phyloP scores from a whole-genome alignment of 805 yeast species.

The Wickerhamomyces silvicola region DNA sequence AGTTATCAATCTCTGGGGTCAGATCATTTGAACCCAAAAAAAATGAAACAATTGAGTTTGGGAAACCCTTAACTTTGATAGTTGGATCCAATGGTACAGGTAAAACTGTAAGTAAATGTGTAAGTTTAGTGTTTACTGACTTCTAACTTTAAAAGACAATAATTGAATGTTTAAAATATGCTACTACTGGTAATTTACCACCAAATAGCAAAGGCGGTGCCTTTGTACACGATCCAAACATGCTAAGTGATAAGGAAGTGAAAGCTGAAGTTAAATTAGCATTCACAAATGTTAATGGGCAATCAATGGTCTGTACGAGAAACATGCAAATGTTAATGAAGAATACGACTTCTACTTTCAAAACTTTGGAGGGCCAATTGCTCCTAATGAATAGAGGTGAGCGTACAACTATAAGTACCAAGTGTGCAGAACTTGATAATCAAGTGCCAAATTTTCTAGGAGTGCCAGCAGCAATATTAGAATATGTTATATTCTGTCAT shows the following conservation, averaged over 20 bases:
- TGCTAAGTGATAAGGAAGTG: conserved; percentile 69
- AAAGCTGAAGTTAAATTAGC: conserved; percentile 89
- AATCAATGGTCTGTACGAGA: conserved; percentile 80
- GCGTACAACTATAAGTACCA: conserved; percentile 68
- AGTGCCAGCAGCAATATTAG: conserved; percentile 79
- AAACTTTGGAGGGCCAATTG: conserved; percentile 86
- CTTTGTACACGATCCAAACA: conserved; percentile 86
- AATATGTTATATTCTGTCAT: conserved; percentile 92
- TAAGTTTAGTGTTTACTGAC: not conserved
- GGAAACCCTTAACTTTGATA: conserved; percentile 83
- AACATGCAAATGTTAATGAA: conserved; percentile 70
- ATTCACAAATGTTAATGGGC: conserved; percentile 64
- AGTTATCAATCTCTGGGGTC: conserved; percentile 78
- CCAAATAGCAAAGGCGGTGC: conserved; percentile 97
- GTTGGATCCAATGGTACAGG: conserved; percentile 98
- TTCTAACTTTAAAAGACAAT: conserved; percentile 42
- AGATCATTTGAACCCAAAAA: conserved; percentile 85
- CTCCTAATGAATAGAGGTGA: conserved; percentile 60
- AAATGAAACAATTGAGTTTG: conserved; percentile 82
- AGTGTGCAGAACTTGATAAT: conserved; percentile 76
- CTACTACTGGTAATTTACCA: conserved; percentile 93
- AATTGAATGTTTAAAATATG: conserved; percentile 88
- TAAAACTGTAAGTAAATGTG: conserved; percentile 47
- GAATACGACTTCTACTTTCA: conserved; percentile 62
- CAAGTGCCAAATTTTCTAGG: conserved; percentile 82